Percentiles rank a stretch among this genome's conserved stretches.
Evolutionary conservation across 1,139 yeast species (phyloP).

Genomic region (Hemisphaericaspora subhashii): DNA sequence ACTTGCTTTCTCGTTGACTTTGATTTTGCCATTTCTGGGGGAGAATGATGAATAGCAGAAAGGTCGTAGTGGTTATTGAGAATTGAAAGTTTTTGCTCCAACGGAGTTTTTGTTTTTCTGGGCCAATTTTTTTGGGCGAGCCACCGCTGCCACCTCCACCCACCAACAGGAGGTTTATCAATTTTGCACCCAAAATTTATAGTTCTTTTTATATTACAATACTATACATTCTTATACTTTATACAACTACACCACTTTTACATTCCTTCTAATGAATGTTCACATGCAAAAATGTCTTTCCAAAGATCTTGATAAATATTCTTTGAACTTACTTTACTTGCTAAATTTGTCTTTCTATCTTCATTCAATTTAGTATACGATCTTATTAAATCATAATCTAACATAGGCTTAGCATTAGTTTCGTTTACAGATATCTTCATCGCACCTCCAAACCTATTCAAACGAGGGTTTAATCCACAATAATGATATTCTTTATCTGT

Average conservation of each 20-base stretch:
- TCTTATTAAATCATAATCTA: conserved; percentile 59
- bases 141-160: not conserved
- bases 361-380: conserved; percentile 55
- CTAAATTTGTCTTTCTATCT: conserved; percentile 53
- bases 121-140: too few species aligned
- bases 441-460: conserved; percentile 59
- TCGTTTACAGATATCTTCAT: conserved; percentile 35
- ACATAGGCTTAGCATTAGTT: conserved; percentile 51
- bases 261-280: conserved; percentile 33
- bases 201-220: too few species aligned
- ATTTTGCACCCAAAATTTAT: too few species aligned
- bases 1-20: conserved; percentile 2
- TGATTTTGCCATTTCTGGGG: not conserved
- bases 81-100: too few species aligned
- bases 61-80: not conserved
- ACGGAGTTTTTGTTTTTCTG: too few species aligned
- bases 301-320: conserved; percentile 58
- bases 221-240: not conserved
- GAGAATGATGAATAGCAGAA: not conserved
- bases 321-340: conserved; percentile 57
- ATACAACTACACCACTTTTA: conserved; percentile 11
- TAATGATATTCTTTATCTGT: conserved; percentile 71
- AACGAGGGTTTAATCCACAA: conserved; percentile 80
- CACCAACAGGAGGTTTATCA: not conserved
- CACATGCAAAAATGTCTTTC: conserved; percentile 63